Evolutionary conservation across 2,329 filamentous ascomycete species (phyloP).

Genomic region (Penicillium sp.): DNA sequence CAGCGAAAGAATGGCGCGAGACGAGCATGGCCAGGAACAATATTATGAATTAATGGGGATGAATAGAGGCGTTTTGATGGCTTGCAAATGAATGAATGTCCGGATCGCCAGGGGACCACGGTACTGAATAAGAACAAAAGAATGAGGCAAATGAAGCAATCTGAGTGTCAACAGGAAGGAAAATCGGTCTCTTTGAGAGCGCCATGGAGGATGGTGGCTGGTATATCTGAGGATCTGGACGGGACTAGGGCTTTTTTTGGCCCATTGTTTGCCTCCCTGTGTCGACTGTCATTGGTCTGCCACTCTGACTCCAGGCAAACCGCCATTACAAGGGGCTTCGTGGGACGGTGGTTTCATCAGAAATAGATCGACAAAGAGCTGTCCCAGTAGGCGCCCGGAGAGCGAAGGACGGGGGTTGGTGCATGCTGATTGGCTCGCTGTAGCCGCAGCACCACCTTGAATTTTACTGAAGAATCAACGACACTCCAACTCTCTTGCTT

Average conservation of each 20-base stretch:
- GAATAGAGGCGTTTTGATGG: conserved; percentile 5
- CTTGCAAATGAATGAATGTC: conserved; percentile 10
- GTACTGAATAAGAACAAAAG: conserved; percentile 2
- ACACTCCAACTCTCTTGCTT: too few species aligned
- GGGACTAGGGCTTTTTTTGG: conserved; percentile 7
- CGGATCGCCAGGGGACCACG: neutral
- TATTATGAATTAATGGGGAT: neutral
- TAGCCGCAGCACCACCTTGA: neutral
- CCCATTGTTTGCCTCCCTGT: neutral
- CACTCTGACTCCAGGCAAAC: neutral
- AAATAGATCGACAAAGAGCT: conserved; percentile 18
- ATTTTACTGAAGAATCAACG: neutral
- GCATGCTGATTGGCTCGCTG: conserved; percentile 10
- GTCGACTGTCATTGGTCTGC: neutral
- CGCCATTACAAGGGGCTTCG: conserved; percentile 12
- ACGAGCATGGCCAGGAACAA: conserved; percentile 1
- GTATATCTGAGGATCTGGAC: conserved; percentile 3
- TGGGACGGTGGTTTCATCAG: conserved; percentile 8
- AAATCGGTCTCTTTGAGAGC: conserved; percentile 1
- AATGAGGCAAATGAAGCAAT: conserved; percentile 11
- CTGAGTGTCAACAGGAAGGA: neutral
- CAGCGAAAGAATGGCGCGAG: neutral
- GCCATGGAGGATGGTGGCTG: neutral
- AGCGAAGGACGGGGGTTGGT: neutral
- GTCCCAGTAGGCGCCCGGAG: conserved; percentile 12